phyloP scores from a whole-genome alignment of 2,329 filamentous ascomycete genomes.

The Xylariales sp. region DNA sequence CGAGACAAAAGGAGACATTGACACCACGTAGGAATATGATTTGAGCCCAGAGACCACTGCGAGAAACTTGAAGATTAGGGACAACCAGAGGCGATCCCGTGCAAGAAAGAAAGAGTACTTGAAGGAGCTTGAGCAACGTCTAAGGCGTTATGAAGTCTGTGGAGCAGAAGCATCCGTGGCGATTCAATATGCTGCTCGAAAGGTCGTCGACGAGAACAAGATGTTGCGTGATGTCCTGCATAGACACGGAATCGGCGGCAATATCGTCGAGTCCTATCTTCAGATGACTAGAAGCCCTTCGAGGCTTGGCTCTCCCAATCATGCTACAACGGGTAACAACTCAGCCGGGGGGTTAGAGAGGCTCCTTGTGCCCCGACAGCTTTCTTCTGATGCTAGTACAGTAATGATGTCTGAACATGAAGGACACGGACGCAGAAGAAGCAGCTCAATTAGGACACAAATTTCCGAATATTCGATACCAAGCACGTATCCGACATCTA shows the following conservation, averaged over 20 bases:
- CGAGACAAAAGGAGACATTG: no score
- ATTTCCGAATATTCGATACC: no score
- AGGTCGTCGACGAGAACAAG: conserved; percentile 65
- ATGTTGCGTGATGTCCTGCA: conserved; percentile 56
- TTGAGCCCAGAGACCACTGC: no score
- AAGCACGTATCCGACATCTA: no score
- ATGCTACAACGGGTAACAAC: background rate
- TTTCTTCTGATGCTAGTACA: background rate
- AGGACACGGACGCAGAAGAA: background rate
- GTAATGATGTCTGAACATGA: background rate
- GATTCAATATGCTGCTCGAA: conserved; percentile 64
- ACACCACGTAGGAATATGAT: no score
- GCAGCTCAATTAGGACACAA: background rate
- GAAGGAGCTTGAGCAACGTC: conserved; percentile 61
- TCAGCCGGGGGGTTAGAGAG: background rate
- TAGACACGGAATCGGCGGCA: conserved; percentile 51
- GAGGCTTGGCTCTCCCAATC: background rate
- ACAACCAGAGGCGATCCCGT: conserved; percentile 74
- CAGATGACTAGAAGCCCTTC: background rate
- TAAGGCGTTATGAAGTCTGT: conserved; percentile 57
- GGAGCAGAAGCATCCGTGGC: conserved; percentile 67
- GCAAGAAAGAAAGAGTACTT: conserved; percentile 71
- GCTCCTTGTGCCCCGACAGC: background rate
- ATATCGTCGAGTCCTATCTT: conserved; percentile 19
- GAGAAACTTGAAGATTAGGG: conserved; percentile 55